These are phyloP conservation scores for Basidiobolus meristosporus DNA, from an alignment of 371 early-diverging fungal species.

Conservation along the genomic window DNA sequence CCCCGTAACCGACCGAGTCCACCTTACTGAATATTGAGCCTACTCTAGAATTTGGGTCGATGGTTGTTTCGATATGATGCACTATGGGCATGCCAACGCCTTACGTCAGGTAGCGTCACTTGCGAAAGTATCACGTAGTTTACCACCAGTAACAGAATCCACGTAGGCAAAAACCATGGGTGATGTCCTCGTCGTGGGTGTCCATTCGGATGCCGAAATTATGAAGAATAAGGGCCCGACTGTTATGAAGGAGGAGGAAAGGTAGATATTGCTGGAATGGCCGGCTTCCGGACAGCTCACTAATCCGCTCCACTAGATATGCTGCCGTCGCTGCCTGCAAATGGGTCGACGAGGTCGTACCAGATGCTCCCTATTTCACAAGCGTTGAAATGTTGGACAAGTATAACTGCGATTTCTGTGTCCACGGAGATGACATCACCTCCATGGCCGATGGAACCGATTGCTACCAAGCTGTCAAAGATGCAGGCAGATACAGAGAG, in stretches of 20 bases:
- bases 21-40: no score
- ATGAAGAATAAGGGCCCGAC: conserved; percentile 86
- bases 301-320: conserved; percentile 27
- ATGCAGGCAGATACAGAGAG: conserved; percentile 82
- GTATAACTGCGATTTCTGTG: conserved; percentile 78
- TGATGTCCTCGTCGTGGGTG: conserved; percentile 87
- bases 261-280: conserved; percentile 17
- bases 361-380: conserved; percentile 86
- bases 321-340: conserved; percentile 89
- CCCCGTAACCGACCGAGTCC: background rate
- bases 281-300: no score
- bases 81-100: conserved; percentile 87
- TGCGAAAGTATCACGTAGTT: background rate
- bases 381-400: conserved; percentile 59
- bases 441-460: conserved; percentile 88
- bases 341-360: conserved; percentile 89
- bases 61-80: conserved; percentile 93
- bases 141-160: background rate
- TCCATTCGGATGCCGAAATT: conserved; percentile 86
- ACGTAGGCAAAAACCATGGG: conserved; percentile 76
- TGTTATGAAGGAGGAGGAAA: conserved; percentile 88
- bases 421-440: conserved; percentile 92
- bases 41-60: conserved; percentile 58
- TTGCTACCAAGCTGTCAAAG: conserved; percentile 86
- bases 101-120: conserved; percentile 56